Conservation (phyloP, 2,329 filamentous ascomycete species). For the Penicillium brevicompactum region DNA sequence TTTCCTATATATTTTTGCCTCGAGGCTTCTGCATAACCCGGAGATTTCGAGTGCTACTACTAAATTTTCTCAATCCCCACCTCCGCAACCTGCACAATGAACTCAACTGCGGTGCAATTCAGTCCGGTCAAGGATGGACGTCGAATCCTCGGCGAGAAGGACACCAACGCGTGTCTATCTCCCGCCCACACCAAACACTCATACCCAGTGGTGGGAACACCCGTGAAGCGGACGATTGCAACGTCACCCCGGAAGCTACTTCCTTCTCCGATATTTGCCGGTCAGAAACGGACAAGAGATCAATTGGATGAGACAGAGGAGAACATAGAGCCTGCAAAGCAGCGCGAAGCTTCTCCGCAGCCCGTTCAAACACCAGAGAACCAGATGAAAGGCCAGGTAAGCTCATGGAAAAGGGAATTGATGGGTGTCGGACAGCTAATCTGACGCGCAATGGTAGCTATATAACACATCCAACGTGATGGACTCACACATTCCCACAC, state of each 20-base stretch:
- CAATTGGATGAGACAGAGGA: conserved; percentile 36
- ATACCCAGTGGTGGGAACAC: conserved; percentile 24
- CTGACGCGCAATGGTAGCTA: conserved; percentile 11
- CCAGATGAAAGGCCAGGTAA: conserved; percentile 22
- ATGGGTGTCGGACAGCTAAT: conserved; percentile 1
- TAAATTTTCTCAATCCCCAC: conserved; percentile 2
- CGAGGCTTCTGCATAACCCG: background rate
- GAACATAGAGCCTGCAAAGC: conserved; percentile 24
- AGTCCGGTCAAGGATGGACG: conserved; percentile 41
- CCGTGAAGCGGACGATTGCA: conserved; percentile 31
- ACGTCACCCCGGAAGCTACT: conserved; percentile 33
- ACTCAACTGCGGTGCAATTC: conserved; percentile 23
- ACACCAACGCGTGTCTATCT: conserved; percentile 44
- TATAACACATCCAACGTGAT: conserved; percentile 21
- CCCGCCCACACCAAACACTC: conserved; percentile 28
- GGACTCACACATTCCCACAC: conserved; percentile 18
- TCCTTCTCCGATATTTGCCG: conserved; percentile 37
- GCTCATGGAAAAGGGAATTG: conserved; percentile 2
- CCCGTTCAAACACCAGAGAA: conserved; percentile 17
- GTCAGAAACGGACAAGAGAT: conserved; percentile 45
- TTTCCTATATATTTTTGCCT: background rate
- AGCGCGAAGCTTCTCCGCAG: conserved; percentile 13
- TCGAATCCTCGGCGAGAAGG: conserved; percentile 45
- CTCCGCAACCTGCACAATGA: conserved; percentile 20
- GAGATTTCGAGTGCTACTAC: background rate